Base-by-base conservation (phyloP, 257 asterid genomes). In the Nicotiana paniculata region DNA sequence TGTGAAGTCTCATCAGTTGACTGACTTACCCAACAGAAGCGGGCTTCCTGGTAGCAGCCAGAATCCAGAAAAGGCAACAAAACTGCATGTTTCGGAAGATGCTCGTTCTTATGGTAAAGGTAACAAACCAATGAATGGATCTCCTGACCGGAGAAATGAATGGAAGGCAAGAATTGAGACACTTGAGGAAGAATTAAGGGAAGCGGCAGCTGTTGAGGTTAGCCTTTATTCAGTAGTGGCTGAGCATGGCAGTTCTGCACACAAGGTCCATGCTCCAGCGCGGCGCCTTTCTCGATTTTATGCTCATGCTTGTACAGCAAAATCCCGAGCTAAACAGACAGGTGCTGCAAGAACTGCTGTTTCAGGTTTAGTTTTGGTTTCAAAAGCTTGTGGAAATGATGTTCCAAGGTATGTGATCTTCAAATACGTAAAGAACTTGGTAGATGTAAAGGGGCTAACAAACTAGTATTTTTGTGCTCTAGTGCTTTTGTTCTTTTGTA, bases 341-440 rank as follows among this genome's bases (percentile, higher is more conserved):
- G 88, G 96, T 83, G 92, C 93, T 17, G 97, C 97, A 55, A 88
- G 93, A 87, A 93, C 98, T 82, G 91, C 90, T 21, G 85, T 93
- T 55, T 94, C 98, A 16, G 99, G 99, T 28, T 83, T 96, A 66
- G 89, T 94, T 83, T 85, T 94, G 84, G 97, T 96, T 86, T 91
- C 98, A 66, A 96, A 90, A 89, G 93, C 98, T 30, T 96, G 99
- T 59, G 98, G 99, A 81, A 92, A 94, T 63, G 99, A 96, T 82
- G 98, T 94, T 64, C 89, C 97, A 11, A 92, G 99, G 97, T 96
- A 74, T 48, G 62, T 13, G 39, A 74, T 48, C 61, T 48, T 48
- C 57, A 48, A 74, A 48, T 74, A 26, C 13, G 15, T 26, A 3
- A 74, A n/a, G 79, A 72, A 72, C 13, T 72, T 72, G 61, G 61